These are phyloP conservation scores for Aotearoamyces nothofagi DNA, from an alignment of 2,329 filamentous ascomycete species.

Conservation along the genomic window DNA sequence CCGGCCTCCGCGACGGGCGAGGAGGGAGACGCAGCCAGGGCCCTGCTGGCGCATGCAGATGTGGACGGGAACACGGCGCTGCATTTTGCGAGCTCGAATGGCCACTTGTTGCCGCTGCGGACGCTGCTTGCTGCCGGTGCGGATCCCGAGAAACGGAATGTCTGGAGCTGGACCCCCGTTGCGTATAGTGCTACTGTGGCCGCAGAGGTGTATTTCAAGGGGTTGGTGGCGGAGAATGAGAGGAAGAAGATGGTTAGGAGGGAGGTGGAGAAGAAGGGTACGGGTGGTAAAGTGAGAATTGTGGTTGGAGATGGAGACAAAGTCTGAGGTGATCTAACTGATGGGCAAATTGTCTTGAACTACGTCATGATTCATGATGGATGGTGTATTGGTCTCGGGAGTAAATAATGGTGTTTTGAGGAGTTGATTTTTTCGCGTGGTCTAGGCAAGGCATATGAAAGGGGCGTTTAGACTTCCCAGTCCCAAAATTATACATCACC, in stretches of 20 bases:
- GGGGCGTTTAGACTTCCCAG: too few species aligned
- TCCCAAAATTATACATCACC: too few species aligned
- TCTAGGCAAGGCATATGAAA: too few species aligned
- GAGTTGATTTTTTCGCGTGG: too few species aligned
- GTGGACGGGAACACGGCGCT: constrained; percentile 70
- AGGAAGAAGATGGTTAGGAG: constrained; percentile 32
- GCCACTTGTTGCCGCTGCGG: constrained; percentile 62
- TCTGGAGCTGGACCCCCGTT: constrained; percentile 71
- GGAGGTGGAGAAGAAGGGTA: constrained; percentile 17
- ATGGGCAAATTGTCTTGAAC: too few species aligned
- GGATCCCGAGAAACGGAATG: constrained; percentile 55
- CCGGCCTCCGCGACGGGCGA: constrained; percentile 25
- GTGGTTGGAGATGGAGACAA: constrained; percentile 9
- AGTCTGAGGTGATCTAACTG: too few species aligned
- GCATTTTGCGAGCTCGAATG: constrained; percentile 73
- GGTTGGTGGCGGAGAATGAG: constrained; percentile 57
- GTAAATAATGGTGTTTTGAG: too few species aligned
- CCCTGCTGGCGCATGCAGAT: constrained; percentile 38
- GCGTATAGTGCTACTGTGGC: constrained; percentile 70
- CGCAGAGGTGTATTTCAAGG: constrained; percentile 73
- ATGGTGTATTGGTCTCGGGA: too few species aligned
- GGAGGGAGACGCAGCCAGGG: constrained; percentile 19
- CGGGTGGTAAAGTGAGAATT: constrained; percentile 11
- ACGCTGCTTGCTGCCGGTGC: constrained; percentile 68
- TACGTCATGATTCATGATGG: too few species aligned